phyloP scores from a whole-genome alignment of 202 grass and related monocot genomes.

The Bolboschoenoplectus hybrid region DNA sequence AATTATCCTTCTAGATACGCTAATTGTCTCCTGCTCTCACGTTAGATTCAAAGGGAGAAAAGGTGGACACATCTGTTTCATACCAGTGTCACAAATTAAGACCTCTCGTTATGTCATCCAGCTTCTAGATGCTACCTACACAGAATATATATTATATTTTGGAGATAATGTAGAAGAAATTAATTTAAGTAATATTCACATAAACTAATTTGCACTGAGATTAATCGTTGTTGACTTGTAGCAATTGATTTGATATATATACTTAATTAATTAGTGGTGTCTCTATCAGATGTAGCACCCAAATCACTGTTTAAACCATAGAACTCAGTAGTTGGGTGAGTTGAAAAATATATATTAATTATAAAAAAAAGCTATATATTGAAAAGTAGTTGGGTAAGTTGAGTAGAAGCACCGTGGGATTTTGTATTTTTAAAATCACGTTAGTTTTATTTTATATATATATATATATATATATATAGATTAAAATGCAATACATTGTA shows the following conservation, averaged over 20 bases:
- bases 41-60: background rate
- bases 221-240: background rate
- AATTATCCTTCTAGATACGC: background rate
- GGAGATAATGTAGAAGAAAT: no score
- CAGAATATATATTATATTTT: no score
- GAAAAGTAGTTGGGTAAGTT: no score
- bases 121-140: no score
- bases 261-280: background rate
- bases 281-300: background rate
- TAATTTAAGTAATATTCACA: background rate
- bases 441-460: no score
- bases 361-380: background rate
- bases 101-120: no score
- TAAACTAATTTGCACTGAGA: background rate
- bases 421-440: no score
- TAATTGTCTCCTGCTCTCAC: conserved; percentile 3
- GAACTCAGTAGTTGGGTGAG: background rate
- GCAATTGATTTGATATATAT: background rate
- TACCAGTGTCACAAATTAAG: background rate
- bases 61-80: background rate
- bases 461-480: no score
- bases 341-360: background rate
- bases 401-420: no score
- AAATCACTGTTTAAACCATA: background rate
- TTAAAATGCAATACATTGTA: no score